Conservation (phyloP, 2,329 filamentous ascomycete species). For the Calonectria crousiana region DNA sequence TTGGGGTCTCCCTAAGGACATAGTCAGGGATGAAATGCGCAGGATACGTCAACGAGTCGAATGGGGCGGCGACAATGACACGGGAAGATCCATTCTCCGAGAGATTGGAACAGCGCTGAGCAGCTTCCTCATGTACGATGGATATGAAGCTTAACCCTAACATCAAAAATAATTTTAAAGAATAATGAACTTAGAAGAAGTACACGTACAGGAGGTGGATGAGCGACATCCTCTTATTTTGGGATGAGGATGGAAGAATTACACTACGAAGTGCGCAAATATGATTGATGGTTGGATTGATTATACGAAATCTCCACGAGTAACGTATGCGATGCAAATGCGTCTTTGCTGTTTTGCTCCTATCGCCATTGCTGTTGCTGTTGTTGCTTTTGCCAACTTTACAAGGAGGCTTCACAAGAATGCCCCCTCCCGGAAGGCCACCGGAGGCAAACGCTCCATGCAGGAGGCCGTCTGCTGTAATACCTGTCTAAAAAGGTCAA, state of each 20-base stretch:
- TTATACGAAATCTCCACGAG: background rate
- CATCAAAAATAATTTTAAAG: background rate
- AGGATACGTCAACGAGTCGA: conserved; percentile 45
- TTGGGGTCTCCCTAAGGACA: conserved; percentile 45
- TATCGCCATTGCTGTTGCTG: background rate
- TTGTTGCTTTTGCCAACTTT: background rate
- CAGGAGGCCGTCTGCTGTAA: background rate
- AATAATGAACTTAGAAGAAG: no score
- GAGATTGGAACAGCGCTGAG: conserved; percentile 35
- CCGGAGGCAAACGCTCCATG: background rate
- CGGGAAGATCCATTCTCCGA: conserved; percentile 41
- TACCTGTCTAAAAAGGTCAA: background rate
- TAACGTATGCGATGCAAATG: background rate
- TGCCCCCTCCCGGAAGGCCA: background rate
- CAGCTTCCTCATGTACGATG: conserved; percentile 31
- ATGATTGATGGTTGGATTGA: background rate
- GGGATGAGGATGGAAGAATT: background rate
- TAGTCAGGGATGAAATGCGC: conserved; percentile 41
- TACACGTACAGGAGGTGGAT: no score
- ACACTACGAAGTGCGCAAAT: background rate
- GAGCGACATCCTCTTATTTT: no score
- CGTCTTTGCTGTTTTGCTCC: background rate
- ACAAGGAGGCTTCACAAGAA: background rate
- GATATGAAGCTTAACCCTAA: background rate
- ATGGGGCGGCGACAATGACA: conserved; percentile 46